These are phyloP conservation scores for Dunaliella salina DNA, from an alignment of 163 green algal species.

Conservation along the genomic window DNA sequence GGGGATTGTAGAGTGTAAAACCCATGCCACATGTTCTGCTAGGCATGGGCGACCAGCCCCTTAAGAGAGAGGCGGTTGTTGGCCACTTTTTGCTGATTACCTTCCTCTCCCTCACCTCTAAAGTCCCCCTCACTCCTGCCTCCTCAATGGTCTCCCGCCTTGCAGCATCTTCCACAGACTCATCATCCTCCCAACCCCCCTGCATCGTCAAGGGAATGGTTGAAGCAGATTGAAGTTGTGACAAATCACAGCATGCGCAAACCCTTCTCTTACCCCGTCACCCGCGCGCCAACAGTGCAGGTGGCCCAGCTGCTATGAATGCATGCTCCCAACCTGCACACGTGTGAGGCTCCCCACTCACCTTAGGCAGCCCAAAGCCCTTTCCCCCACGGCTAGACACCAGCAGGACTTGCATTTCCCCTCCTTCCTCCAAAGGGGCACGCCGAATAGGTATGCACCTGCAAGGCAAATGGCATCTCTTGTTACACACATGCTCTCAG, in stretches of 20 bases:
- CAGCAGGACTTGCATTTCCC: slow-evolving; percentile 64
- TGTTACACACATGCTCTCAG: background rate
- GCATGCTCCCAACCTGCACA: too few species aligned
- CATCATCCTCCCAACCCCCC: slow-evolving; percentile 89
- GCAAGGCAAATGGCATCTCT: background rate
- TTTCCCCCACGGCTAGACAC: slow-evolving; percentile 69
- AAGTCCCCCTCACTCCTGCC: slow-evolving; percentile 72
- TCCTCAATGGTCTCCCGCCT: slow-evolving; percentile 87
- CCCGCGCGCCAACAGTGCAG: background rate
- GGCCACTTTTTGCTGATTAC: background rate
- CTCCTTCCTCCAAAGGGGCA: slow-evolving; percentile 4
- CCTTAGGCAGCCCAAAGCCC: slow-evolving; percentile 83
- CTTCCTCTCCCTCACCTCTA: slow-evolving; percentile 56
- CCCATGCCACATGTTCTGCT: background rate
- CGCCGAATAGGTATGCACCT: slow-evolving; percentile 67
- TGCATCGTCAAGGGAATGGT: slow-evolving; percentile 23
- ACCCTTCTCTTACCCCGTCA: background rate
- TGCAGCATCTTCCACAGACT: slow-evolving; percentile 75
- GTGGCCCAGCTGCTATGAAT: background rate
- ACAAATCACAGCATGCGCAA: background rate
- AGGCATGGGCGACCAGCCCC: too few species aligned
- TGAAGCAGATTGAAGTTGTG: background rate
- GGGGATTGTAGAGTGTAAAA: background rate
- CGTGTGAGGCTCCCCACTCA: slow-evolving; percentile 15
- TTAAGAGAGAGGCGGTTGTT: background rate